Base-by-base conservation (phyloP, 768 basidiomycete genomes). In the Wakefieldia striispora region DNA sequence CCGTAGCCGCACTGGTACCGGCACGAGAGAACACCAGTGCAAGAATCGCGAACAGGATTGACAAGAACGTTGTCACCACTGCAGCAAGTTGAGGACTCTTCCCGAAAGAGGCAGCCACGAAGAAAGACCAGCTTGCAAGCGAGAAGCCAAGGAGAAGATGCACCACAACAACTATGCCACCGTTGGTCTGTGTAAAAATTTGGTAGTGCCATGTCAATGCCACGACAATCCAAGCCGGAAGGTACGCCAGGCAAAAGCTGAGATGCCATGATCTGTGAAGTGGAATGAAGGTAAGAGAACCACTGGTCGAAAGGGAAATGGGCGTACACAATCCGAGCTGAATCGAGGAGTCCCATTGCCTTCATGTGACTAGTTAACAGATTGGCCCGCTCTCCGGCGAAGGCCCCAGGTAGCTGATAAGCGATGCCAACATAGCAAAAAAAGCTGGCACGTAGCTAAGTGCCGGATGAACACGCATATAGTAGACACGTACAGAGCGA, bases 171-270 rank as follows among this genome's bases (percentile, higher is more conserved):
- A 91, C 70, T 26, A 89, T 65, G 3, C 78, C 81, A 16, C 71
- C 72, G 53, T 75, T 81, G 1, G 86, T 84, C 37, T 70, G 70
- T 10, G 75, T 70, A 62, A 87, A 91, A n/a, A 91, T 80, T 19
- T 75, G 77, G 55, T 69, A 76, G 58, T 80, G 81, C 85, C 87
- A 91, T 27, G 77, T 69, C 27, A 87, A 58, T 16, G 79, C 70
- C 19, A 88, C 79, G 38, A 83, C 74, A 40, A 89, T 70, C 88
- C 89, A 91, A 1, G 83, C 85, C 1, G 88, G 88, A 21, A 91
- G 76, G 61, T 91, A 91, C 1, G 78, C 75, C 3, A 84, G 54
- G 3, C 82, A 84, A 37, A 84, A 70, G 54, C 82, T 81, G 35
- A 82, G 19, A 58, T 88, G 84, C 89, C 89, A 91, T 4, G 72